Evolutionary conservation across 192 early-diverging fungal genomes (phyloP).

Genomic region (Backusella mclennaniae): DNA sequence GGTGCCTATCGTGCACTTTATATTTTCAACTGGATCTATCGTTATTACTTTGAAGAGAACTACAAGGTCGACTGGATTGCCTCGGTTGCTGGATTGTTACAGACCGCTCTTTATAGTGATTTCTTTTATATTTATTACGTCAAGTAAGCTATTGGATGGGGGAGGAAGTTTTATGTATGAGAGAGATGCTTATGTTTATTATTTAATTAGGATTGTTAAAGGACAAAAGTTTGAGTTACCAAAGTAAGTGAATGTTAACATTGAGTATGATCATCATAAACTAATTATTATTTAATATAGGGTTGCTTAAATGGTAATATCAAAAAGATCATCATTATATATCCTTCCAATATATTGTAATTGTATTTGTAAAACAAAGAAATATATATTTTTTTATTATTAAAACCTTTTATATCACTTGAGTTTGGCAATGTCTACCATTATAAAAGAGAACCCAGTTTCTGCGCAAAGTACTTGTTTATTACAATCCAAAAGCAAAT

Average conservation of each 20-base stretch:
- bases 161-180: not conserved
- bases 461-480: no score
- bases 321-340: not conserved
- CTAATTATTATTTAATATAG: not conserved
- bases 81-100: slow-evolving; percentile 87
- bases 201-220: slow-evolving; percentile 55
- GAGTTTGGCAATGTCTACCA: no score
- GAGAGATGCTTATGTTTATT: not conserved
- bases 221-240: slow-evolving; percentile 71
- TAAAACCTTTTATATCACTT: not conserved
- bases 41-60: slow-evolving; percentile 47
- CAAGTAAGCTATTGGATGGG: slow-evolving; percentile 49
- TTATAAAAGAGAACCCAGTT: no score
- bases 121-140: slow-evolving; percentile 96
- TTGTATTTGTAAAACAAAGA: not conserved
- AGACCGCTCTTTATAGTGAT: slow-evolving; percentile 95
- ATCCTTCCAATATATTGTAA: not conserved
- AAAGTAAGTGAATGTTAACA: slow-evolving; percentile 28
- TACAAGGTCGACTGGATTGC: slow-evolving; percentile 69
- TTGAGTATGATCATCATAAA: not conserved
- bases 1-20: slow-evolving; percentile 91
- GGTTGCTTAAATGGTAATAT: not conserved
- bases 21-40: slow-evolving; percentile 94
- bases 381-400: not conserved
- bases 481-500: no score